Evolutionary conservation across 768 basidiomycete genomes (phyloP), one percentile per base, ranked within the genome.

Genomic region (Dendrothele bispora): DNA sequence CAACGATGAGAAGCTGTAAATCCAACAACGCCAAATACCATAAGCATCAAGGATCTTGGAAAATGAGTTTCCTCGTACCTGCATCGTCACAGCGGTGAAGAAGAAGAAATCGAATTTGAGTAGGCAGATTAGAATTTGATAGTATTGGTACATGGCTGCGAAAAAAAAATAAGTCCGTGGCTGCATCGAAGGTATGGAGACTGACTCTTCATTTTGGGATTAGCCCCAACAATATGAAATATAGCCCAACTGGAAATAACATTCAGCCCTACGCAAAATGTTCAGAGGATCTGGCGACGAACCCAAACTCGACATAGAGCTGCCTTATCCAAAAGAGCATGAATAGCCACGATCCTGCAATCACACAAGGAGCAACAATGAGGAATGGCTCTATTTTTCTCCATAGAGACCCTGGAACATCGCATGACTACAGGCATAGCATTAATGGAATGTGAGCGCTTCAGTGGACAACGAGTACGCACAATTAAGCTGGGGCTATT

Each of bases 91-190:
- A n/a, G 86, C 91, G 18, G 78, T 75, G 61, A 93, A 92, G 63
- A 79, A 82, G 71, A 93, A 93, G 65, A 91, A 93, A 64, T 93
- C 90, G 63, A 93, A 91, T 62, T 91, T 93, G 56, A 93, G 79
- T 43, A 93, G 75, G 59, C 88, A 91, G 38, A 93, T 82, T 75
- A 91, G 80, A 57, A 93, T 80, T 68, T 93, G 87, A 59, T 93
- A 93, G 67, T 73, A 90, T 57, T 86, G 87, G 62, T 90, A 92
- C 91, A 93, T 93, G 26, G 78, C 90, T 92, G 53, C 43, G 53
- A 29, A 47, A 37, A 26, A 28, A 38, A 37, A 10, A 17, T 40
- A 22, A 35, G 22, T 6, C 26, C 21, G 12, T 30, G 20, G 28
- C 18, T 14, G 15, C 2, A 32, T 14, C 12, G 21, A 22, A 36